phyloP scores from a whole-genome alignment of 192 early-diverging fungal species.

The Umbelopsis ramanniana region DNA sequence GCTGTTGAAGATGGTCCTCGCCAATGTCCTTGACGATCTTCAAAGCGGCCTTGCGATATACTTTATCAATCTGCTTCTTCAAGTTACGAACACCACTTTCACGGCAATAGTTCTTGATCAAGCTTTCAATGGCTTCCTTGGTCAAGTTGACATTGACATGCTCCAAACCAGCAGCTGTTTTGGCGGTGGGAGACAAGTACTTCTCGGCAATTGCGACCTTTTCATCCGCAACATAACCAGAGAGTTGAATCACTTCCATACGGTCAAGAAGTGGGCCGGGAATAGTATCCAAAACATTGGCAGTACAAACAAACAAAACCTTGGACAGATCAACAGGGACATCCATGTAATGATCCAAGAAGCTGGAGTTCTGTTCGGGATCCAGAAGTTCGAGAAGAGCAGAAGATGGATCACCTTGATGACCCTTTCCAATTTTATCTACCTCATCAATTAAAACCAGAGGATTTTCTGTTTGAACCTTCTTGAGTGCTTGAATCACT shows the following conservation, averaged over 20 bases:
- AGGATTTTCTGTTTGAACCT: slow-evolving; percentile 98
- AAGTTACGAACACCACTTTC: slow-evolving; percentile 98
- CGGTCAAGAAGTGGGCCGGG: slow-evolving; percentile 97
- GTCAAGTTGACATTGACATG: slow-evolving; percentile 70
- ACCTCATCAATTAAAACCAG: slow-evolving; percentile 98
- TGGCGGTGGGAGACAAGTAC: slow-evolving; percentile 88
- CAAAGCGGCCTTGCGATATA: slow-evolving; percentile 95
- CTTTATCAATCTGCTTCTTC: slow-evolving; percentile 99
- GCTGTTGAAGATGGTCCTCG: slow-evolving; percentile 31
- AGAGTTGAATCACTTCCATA: slow-evolving; percentile 97
- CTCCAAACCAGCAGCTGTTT: slow-evolving; percentile 80
- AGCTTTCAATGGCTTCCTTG: slow-evolving; percentile 75
- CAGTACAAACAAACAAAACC: slow-evolving; percentile 98
- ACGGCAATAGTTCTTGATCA: slow-evolving; percentile 93
- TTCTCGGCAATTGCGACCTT: slow-evolving; percentile 93
- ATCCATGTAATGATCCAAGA: slow-evolving; percentile 99
- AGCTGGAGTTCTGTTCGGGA: slow-evolving; percentile 96
- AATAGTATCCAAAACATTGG: slow-evolving; percentile 96
- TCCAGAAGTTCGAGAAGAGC: slow-evolving; percentile 96
- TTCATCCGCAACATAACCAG: slow-evolving; percentile 88
- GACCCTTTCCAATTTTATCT: slow-evolving; percentile 96
- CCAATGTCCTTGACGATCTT: slow-evolving; percentile 75
- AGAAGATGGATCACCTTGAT: slow-evolving; percentile 97
- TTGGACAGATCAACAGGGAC: slow-evolving; percentile 97
- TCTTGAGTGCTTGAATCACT: slow-evolving; percentile 97